Evolutionary conservation across 371 early-diverging fungal genomes (phyloP).

Genomic region (Mucor saturninus): DNA sequence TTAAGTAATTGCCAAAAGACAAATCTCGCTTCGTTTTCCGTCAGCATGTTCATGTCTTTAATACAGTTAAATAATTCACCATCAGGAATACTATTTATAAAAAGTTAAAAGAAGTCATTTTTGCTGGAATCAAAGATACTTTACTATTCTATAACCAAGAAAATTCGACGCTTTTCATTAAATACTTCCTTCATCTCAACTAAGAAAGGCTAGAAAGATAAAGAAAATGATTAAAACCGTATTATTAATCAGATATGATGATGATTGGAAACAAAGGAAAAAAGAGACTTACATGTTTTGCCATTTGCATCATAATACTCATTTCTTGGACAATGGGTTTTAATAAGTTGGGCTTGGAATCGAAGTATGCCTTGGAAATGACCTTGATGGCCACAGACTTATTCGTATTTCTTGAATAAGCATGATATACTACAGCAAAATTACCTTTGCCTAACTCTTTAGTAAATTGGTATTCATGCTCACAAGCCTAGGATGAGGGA

Average conservation of each 20-base stretch:
- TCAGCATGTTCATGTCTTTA: constrained; percentile 68
- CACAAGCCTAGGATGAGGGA: constrained; percentile 46
- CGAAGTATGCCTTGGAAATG: constrained; percentile 58
- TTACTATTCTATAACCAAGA: constrained; percentile 28
- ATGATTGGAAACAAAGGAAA: background rate
- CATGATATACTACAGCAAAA: constrained; percentile 69
- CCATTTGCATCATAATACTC: constrained; percentile 70
- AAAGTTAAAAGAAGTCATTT: no score
- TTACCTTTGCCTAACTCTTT: constrained; percentile 63
- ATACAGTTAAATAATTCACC: constrained; percentile 96
- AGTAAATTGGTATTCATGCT: constrained; percentile 56
- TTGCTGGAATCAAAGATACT: background rate
- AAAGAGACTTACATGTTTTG: constrained; percentile 61
- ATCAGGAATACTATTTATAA: constrained; percentile 56
- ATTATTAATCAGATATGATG: background rate
- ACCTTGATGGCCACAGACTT: constrained; percentile 69
- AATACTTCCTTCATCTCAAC: constrained; percentile 16
- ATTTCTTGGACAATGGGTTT: constrained; percentile 73
- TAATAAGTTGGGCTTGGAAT: constrained; percentile 53
- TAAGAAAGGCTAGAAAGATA: constrained; percentile 22
- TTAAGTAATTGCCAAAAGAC: constrained; percentile 80
- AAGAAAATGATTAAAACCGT: no score
- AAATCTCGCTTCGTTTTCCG: constrained; percentile 80
- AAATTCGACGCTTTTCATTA: constrained; percentile 18
- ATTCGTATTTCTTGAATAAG: constrained; percentile 48